A percentile compares a stretch with the other conserved stretches of the same genome.
Conservation (phyloP, 2,329 filamentous ascomycete genomes). For the Talaromyces pinophilus region DNA sequence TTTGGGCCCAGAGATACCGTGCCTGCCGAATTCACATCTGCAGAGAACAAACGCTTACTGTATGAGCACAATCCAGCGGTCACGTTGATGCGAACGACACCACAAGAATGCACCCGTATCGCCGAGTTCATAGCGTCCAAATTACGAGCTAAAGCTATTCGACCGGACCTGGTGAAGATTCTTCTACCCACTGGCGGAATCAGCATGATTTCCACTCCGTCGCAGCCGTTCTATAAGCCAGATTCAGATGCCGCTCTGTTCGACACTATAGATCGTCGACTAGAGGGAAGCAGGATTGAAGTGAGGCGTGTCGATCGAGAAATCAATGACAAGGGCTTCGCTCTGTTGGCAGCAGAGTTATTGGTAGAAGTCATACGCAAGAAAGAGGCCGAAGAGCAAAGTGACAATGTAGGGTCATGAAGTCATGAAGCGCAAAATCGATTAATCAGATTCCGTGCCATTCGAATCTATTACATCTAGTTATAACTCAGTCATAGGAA, state of each 20-base stretch:
- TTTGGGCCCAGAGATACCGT: conserved; percentile 61
- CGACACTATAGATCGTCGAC: conserved; percentile 49
- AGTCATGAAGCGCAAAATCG: neutral
- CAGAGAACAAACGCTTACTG: conserved; percentile 47
- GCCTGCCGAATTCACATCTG: conserved; percentile 54
- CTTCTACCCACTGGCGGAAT: conserved; percentile 63
- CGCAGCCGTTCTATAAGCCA: conserved; percentile 55
- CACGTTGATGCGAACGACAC: conserved; percentile 65
- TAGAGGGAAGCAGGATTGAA: conserved; percentile 53
- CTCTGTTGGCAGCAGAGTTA: conserved; percentile 29
- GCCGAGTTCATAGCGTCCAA: conserved; percentile 59
- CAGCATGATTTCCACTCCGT: conserved; percentile 60
- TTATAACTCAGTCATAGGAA: neutral
- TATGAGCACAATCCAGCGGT: conserved; percentile 67
- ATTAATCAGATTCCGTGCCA: no score
- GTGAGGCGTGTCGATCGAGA: conserved; percentile 50
- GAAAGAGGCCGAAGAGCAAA: neutral
- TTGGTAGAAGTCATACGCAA: conserved; percentile 28
- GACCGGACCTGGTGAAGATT: conserved; percentile 53
- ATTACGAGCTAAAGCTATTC: conserved; percentile 46
- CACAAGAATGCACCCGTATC: conserved; percentile 59
- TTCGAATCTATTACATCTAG: no score
- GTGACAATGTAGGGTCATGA: neutral
- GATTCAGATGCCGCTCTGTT: conserved; percentile 53
- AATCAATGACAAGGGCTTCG: conserved; percentile 38